Base-by-base conservation (phyloP, 2,329 filamentous ascomycete genomes). In the Alternaria solani region DNA sequence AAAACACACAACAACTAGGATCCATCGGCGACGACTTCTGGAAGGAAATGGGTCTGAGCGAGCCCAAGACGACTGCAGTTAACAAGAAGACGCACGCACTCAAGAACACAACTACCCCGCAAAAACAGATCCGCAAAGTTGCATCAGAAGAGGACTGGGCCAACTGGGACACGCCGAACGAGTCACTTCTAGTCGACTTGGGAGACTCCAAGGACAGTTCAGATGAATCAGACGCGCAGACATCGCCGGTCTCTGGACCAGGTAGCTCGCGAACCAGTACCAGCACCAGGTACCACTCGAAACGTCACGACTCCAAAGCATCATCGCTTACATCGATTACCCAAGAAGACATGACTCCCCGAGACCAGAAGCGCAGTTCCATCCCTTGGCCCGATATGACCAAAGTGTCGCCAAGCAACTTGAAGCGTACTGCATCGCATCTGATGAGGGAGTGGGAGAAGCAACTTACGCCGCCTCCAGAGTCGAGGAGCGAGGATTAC, bases 401-500 rank as follows among this genome's bases (percentile, higher is more conserved):
- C 74, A 88, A 89, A 65, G 80, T 93, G 42, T 86, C 88, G 8
- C 91, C 93, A 0, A 89, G 88, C 67, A 93, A 92, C 70, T 81
- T 97, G 68, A 92, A 93, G 75, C 87, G 88, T 38, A 94, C 92
- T 1, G 92, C 94, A n/a, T 91, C 89, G 36, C 91, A 90, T 63
- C 84, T 97, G 58, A 93, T 97, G 88, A 91, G 89, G 65, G 93
- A 97, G 75, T 96, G 93, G 92, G 94, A 98, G 81, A 92, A 88
- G 77, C 91, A 87, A 66, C 81, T 94, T 14, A 88, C 86, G 2
- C 83, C 87, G 7, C 73, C 76, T 7, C 71, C 76, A 2, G 75
- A 78, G 66, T 73, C 75, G 18, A 62, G 75, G 44, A 67, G 69
- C 26, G 53, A 69, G 7, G 72, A 64, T 55, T 74, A 76, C 55